These are phyloP conservation scores for Debaryomyces prosopidis DNA, from an alignment of 805 yeast genomes.

Conservation along the genomic window DNA sequence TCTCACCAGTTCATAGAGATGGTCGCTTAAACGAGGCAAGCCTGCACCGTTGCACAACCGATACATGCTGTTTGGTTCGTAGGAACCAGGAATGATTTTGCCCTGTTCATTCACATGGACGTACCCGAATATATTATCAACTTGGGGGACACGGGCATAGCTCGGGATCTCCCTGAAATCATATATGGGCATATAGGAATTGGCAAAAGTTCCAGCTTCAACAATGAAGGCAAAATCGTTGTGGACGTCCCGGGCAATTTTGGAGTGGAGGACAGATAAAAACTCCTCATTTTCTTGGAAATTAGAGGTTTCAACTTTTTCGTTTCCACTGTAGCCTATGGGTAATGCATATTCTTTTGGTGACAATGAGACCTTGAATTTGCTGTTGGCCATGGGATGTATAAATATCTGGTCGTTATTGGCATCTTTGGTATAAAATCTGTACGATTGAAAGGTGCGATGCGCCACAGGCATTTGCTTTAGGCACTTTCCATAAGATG, in stretches of 20 bases:
- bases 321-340: slow-evolving; percentile 16
- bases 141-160: slow-evolving; percentile 66
- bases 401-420: slow-evolving; percentile 19
- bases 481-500: too few relatives aligned
- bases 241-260: slow-evolving; percentile 21
- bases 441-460: not conserved
- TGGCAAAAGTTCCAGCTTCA: slow-evolving; percentile 56
- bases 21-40: slow-evolving; percentile 52
- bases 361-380: slow-evolving; percentile 19
- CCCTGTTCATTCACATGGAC: slow-evolving; percentile 59
- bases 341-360: slow-evolving; percentile 20
- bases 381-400: slow-evolving; percentile 12
- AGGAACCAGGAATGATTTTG: slow-evolving; percentile 53
- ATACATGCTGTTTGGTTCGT: slow-evolving; percentile 61
- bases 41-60: slow-evolving; percentile 52
- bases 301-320: slow-evolving; percentile 18
- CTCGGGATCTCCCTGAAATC: slow-evolving; percentile 68
- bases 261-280: slow-evolving; percentile 25
- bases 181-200: slow-evolving; percentile 64
- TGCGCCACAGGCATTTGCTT: too few relatives aligned
- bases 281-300: slow-evolving; percentile 28
- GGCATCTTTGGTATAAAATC: slow-evolving; percentile 10
- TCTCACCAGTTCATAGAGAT: slow-evolving; percentile 42
- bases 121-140: slow-evolving; percentile 71
- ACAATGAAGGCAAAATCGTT: slow-evolving; percentile 54